phyloP scores from a whole-genome alignment of 1,139 yeast species.

The Debaryomycetaceae sp. region DNA sequence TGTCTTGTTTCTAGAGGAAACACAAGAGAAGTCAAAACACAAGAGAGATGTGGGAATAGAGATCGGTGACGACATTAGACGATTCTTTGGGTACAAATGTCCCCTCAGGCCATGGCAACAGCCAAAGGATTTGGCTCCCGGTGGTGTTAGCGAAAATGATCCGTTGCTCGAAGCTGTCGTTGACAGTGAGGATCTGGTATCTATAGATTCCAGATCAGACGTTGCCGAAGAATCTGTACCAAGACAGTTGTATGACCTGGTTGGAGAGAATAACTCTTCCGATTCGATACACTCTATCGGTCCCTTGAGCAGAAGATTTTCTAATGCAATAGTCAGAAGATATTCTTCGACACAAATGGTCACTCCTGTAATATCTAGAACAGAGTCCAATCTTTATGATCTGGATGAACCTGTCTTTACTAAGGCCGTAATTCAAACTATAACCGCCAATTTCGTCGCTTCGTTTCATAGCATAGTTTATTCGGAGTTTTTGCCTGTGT shows the following conservation, averaged over 20 bases:
- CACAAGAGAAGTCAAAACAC: conserved; percentile 42
- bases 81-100: conserved; percentile 27
- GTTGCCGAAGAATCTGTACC: conserved; percentile 6
- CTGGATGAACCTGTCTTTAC: conserved; percentile 22
- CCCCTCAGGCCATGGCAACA: conserved; percentile 34
- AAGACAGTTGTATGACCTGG: conserved; percentile 7
- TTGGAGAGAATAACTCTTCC: conserved; percentile 10
- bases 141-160: neutral
- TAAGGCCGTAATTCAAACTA: conserved; percentile 37
- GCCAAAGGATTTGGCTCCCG: neutral
- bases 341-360: conserved; percentile 28
- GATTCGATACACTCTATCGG: conserved; percentile 20
- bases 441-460: conserved; percentile 39
- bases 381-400: conserved; percentile 8
- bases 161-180: neutral
- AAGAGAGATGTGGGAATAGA: conserved; percentile 51
- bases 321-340: conserved; percentile 37
- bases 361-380: conserved; percentile 10
- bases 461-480: conserved; percentile 52
- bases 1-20: conserved; percentile 58
- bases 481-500: conserved; percentile 58
- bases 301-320: conserved; percentile 31
- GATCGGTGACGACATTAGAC: conserved; percentile 46
- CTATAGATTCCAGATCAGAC: conserved; percentile 1
- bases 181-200: neutral